Conservation (phyloP, 345 rosid genomes). For the Toxicodendron radicans region DNA sequence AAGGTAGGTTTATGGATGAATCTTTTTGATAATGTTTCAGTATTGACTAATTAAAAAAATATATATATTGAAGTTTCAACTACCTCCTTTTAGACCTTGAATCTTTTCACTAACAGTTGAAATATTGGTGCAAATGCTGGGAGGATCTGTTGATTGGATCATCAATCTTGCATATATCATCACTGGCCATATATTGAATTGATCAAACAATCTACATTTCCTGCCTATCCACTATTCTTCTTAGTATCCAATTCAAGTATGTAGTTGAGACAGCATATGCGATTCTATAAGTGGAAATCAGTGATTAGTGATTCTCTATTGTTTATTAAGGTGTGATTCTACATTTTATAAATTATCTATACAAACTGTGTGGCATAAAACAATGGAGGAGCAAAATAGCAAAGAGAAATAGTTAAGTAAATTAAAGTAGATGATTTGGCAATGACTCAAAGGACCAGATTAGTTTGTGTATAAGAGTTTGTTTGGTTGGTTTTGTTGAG, state of each 20-base stretch:
- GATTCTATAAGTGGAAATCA: neutral
- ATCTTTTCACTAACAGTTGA: neutral
- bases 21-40: neutral
- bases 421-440: neutral
- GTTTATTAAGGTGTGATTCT: neutral
- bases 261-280: neutral
- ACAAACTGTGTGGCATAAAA: neutral
- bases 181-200: conserved; percentile 1
- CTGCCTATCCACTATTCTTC: neutral
- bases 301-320: neutral
- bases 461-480: neutral
- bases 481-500: too few species aligned
- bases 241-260: neutral
- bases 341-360: neutral
- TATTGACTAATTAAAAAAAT: neutral
- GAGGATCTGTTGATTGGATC: conserved; percentile 3
- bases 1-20: conserved; percentile 50
- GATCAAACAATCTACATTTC: conserved; percentile 2
- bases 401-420: neutral
- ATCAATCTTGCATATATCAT: neutral
- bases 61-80: neutral
- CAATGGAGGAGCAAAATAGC: neutral
- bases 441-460: neutral
- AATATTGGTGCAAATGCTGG: neutral
- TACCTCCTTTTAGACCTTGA: conserved; percentile 2